Evolutionary conservation across 306 rosid genomes (phyloP), one percentile per base, ranked within the genome.

Genomic region (Quercus suber): DNA sequence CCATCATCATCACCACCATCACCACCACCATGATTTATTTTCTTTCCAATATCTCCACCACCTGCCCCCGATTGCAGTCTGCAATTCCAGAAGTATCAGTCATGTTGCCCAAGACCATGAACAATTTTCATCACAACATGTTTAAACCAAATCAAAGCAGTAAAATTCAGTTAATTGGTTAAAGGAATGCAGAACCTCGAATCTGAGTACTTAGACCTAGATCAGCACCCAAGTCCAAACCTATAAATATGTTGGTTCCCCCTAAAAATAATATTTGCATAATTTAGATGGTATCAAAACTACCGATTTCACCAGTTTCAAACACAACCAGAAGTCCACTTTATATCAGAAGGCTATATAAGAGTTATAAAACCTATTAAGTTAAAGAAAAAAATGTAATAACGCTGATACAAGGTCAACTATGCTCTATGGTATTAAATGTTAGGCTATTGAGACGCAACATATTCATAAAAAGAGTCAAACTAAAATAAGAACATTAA

Each of bases 1-100:
- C 96, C 99, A 49, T 69, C 96, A 76, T 91, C 97, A 17, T 93
- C 98, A 20, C 97, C 99, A 69, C 99, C 98, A 73, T 93, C 99
- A 83, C 97, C 99, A 73, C 99, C 99, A 76, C 99, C 99, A 82
- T 83, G 76, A 83, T 85, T 91, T 83, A 91, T 84, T 69, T 69
- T 93, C 89, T 96, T 96, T 80, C 99, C 99, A 82, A 90, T 91
- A 88, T 78, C 89, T 78, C 99, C 99, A 31, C 96, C 91, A 28
- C 98, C 96, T 85, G n/a, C 99, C 99, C 78, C 98, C 99, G 76
- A 84, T 9, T 28, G 91, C 96, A 80, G 92, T 84, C 99, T 96
- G 90, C 82, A 79, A 73, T 13, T 25, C 57, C 60, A 67, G 69
- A 37, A 15, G 28, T 76, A 61, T 81, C 76, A 64, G 71, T 31